Base-by-base conservation (phyloP, 2,329 filamentous ascomycete species). In the Helicocarpus griseus region DNA sequence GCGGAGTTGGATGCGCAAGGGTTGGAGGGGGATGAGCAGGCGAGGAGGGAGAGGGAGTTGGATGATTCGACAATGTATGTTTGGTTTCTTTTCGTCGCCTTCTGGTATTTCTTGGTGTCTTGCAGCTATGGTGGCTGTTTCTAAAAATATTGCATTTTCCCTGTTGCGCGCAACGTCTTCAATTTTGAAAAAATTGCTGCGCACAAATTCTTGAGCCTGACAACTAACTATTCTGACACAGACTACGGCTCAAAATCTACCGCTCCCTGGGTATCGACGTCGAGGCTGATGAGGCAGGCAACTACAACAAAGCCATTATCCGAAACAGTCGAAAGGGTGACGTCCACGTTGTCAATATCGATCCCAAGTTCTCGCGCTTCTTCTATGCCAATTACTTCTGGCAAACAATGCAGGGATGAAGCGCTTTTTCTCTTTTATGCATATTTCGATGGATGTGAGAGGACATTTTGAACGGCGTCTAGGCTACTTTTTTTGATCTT, bases 341-440 rank as follows among this genome's bases (percentile, higher is more conserved):
- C 66, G 89, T 97, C 48, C 88, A 95, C 66, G 87, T 97, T 47
- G 85, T 98, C 54, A 95, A 95, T 63, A 83, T 98, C 67, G 90
- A 97, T 62, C 83, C 86, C 61, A 95, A 93, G 72, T 90, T 95
- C 67, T 91, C 87, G 53, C 79, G 84, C 56, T 91, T 86, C 67
- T 96, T 94, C 65, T 95, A 96, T 63, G 88, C 90, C 21, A 94
- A 95, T 62, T 95, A 95, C 67, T 94, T 97, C 65, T 98, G 93
- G 93, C 79, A 89, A 62, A 91, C 83, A 28, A 76, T 96, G 67
- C 94, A 74, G 68, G 68, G 65, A 31, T 71, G 56, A 59, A 36
- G 41, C 48, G 9, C 45, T 29, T 9, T 2, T 9, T 29, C 19
- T 26, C 13, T 14, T 8, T 28, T 28, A n/a, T 31, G 13, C 13